Conservation (phyloP, 805 yeast species). For the Torulaspora indica region DNA sequence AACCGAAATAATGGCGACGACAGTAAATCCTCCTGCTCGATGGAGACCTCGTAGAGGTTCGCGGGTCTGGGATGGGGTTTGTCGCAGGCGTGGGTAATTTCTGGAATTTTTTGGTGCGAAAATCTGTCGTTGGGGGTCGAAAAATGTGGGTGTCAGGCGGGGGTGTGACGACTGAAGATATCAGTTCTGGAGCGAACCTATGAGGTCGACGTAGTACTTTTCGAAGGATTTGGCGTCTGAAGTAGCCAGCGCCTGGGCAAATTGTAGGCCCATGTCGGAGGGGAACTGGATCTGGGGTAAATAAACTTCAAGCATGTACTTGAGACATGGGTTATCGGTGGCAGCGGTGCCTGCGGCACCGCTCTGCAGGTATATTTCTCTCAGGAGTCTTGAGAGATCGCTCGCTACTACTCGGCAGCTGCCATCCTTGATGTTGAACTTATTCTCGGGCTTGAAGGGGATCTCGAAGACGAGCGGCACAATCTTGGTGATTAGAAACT, state of each 20-base stretch:
- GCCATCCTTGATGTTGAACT: conserved; percentile 69
- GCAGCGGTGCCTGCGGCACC: conserved; percentile 21
- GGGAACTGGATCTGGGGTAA: conserved; percentile 56
- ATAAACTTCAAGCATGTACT: conserved; percentile 49
- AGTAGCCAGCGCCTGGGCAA: conserved; percentile 54
- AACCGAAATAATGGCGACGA: not conserved
- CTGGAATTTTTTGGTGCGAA: not conserved
- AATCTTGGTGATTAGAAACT: conserved; percentile 60
- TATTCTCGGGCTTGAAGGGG: conserved; percentile 61
- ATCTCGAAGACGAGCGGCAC: conserved; percentile 69
- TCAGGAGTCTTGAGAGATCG: conserved; percentile 69
- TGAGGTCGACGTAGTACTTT: conserved; percentile 56
- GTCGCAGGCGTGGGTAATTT: not conserved
- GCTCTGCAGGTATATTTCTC: conserved; percentile 46
- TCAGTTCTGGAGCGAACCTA: conserved; percentile 25
- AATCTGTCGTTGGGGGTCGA: not conserved
- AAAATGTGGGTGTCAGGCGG: not conserved
- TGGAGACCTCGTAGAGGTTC: not conserved
- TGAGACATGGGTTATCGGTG: conserved; percentile 32
- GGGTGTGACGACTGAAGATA: too few species aligned
- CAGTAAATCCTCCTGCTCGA: conserved; percentile 2
- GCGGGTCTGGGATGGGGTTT: not conserved
- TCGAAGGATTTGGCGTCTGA: conserved; percentile 60
- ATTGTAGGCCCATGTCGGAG: conserved; percentile 52
- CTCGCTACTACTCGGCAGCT: conserved; percentile 67